Evolutionary conservation across 805 yeast genomes (phyloP).

Genomic region (Ascoidea asiatica): DNA sequence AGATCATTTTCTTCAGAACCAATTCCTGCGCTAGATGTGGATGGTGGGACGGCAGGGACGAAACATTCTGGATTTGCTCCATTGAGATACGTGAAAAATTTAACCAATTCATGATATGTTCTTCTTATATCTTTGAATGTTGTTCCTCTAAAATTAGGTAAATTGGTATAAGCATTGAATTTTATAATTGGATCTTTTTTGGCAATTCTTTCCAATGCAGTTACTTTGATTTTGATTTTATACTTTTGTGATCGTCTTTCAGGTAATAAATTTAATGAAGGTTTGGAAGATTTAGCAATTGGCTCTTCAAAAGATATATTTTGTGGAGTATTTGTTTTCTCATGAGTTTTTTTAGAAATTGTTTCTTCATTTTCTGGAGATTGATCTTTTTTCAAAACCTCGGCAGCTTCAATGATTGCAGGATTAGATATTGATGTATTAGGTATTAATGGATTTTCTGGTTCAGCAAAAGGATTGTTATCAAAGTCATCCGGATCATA

Average conservation of each 20-base stretch:
- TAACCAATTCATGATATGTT: slow-evolving; percentile 63
- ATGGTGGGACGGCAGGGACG: slow-evolving; percentile 75
- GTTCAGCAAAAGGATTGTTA: slow-evolving; percentile 49
- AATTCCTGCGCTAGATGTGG: slow-evolving; percentile 68
- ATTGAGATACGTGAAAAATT: slow-evolving; percentile 64
- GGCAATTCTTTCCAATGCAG: slow-evolving; percentile 58
- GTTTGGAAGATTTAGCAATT: slow-evolving; percentile 7
- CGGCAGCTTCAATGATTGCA: slow-evolving; percentile 1
- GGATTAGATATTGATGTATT: background rate
- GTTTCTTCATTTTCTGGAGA: slow-evolving; percentile 3
- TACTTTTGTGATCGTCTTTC: slow-evolving; percentile 17
- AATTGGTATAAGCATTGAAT: slow-evolving; percentile 49
- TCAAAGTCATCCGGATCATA: slow-evolving; percentile 42
- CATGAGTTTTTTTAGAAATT: background rate
- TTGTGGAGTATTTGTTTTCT: slow-evolving; percentile 3
- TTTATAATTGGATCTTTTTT: slow-evolving; percentile 60
- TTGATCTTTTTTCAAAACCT: slow-evolving; percentile 1
- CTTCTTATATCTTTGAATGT: slow-evolving; percentile 65
- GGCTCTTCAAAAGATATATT: slow-evolving; percentile 1
- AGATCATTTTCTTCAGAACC: slow-evolving; percentile 70
- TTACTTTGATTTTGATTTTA: slow-evolving; percentile 41
- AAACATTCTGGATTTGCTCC: slow-evolving; percentile 84
- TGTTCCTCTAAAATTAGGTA: slow-evolving; percentile 65
- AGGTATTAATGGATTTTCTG: slow-evolving; percentile 8
- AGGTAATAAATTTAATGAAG: slow-evolving; percentile 11